Evolutionary conservation across 2,329 filamentous ascomycete genomes (phyloP).

Genomic region (Neoscytalidium dimidiatum): DNA sequence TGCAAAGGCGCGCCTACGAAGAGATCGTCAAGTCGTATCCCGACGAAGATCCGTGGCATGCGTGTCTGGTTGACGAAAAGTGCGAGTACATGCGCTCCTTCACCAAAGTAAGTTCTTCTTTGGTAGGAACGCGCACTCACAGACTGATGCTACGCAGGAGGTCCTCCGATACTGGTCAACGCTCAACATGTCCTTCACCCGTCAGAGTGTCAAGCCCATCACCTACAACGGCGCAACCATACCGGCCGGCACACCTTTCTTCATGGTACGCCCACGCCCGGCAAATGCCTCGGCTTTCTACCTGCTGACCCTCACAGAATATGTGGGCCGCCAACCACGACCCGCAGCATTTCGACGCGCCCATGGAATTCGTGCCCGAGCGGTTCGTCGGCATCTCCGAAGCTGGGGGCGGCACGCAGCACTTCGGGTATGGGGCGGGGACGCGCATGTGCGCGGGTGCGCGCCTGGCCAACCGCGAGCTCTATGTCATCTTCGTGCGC

Average conservation of each 20-base stretch:
- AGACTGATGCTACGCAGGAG: background rate
- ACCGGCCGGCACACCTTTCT: conserved; percentile 1
- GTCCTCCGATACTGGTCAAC: conserved; percentile 13
- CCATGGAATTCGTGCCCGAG: conserved; percentile 19
- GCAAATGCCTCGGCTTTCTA: background rate
- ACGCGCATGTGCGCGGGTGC: conserved; percentile 65
- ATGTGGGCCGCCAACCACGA: conserved; percentile 18
- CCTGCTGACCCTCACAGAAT: conserved; percentile 41
- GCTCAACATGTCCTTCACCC: background rate
- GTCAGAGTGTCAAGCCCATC: background rate
- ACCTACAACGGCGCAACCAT: background rate
- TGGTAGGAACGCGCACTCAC: background rate
- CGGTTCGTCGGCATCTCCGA: conserved; percentile 22
- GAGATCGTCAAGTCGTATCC: conserved; percentile 16
- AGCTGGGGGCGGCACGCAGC: conserved; percentile 57
- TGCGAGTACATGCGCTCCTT: background rate
- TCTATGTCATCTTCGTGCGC: conserved; percentile 62
- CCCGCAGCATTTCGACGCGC: conserved; percentile 6
- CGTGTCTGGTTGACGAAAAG: conserved; percentile 17
- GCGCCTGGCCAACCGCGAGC: conserved; percentile 64
- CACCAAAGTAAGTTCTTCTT: background rate
- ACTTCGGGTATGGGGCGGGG: conserved; percentile 65
- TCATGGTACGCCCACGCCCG: background rate
- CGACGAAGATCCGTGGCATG: conserved; percentile 15
- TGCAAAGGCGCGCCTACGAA: conserved; percentile 7